phyloP scores from a whole-genome alignment of 2,329 filamentous ascomycete species.

The Exophiala calicioides region DNA sequence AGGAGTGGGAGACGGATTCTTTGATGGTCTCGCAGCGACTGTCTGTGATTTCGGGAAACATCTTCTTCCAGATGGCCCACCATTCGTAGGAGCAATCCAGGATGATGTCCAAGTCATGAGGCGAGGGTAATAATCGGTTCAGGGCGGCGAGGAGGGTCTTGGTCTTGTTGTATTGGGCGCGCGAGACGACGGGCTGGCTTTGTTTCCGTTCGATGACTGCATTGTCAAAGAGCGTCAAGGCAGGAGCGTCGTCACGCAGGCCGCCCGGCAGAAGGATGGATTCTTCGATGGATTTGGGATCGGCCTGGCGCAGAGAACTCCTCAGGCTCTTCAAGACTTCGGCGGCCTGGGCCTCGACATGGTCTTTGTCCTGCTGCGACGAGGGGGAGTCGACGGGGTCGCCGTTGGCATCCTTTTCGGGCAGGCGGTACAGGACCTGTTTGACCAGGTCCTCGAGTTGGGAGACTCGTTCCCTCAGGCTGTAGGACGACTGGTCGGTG shows the following conservation, averaged over 20 bases:
- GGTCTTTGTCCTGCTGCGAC: constrained; percentile 17
- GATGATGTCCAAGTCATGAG: constrained; percentile 37
- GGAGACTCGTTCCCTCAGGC: constrained; percentile 41
- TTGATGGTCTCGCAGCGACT: constrained; percentile 30
- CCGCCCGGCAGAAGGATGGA: constrained; percentile 29
- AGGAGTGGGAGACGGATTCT: constrained; percentile 42
- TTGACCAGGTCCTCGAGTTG: constrained; percentile 41
- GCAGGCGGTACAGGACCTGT: constrained; percentile 37
- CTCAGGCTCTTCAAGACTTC: constrained; percentile 32
- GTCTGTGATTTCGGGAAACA: constrained; percentile 38
- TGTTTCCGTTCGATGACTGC: constrained; percentile 39
- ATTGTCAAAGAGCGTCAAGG: constrained; percentile 43
- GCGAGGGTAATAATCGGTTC: constrained; percentile 38
- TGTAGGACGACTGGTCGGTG: constrained; percentile 35
- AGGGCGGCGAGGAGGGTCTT: constrained; percentile 33
- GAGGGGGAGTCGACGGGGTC: background rate
- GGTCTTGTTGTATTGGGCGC: constrained; percentile 33
- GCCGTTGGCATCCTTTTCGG: constrained; percentile 26
- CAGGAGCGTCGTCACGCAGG: constrained; percentile 39
- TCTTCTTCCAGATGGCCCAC: constrained; percentile 38
- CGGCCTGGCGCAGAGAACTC: constrained; percentile 22
- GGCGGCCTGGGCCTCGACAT: constrained; percentile 32
- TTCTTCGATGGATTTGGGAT: constrained; percentile 20
- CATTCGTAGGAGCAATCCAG: constrained; percentile 35
- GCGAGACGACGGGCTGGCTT: constrained; percentile 31